These are phyloP conservation scores for Carallia pectinifolia DNA, from an alignment of 345 rosid genomes.

Conservation along the genomic window DNA sequence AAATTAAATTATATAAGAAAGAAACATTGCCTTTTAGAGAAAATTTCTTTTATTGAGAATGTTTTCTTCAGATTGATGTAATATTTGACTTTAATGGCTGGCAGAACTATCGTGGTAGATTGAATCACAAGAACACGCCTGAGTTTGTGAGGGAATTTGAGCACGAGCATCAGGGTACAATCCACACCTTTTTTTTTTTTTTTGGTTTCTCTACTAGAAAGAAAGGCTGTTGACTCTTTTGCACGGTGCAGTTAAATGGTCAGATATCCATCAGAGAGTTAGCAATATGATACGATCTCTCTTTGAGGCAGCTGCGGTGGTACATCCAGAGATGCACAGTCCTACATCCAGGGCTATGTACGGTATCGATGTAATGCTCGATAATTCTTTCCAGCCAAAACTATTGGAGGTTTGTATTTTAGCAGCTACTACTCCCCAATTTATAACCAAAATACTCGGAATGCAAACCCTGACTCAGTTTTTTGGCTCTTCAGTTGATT, in stretches of 20 bases:
- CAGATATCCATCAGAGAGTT: constrained; percentile 66
- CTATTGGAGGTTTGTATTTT: constrained; percentile 69
- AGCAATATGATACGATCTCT: constrained; percentile 57
- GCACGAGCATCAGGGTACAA: constrained; percentile 66
- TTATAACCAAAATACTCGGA: background rate
- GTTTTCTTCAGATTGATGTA: background rate
- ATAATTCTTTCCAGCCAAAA: constrained; percentile 72
- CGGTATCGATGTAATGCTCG: constrained; percentile 93
- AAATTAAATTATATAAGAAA: constrained; percentile 1
- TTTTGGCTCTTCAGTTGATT: background rate
- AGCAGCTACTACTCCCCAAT: constrained; percentile 11
- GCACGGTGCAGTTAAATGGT: constrained; percentile 66
- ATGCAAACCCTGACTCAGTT: background rate
- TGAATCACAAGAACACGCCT: constrained; percentile 74
- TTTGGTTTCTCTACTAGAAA: background rate
- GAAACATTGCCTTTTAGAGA: background rate
- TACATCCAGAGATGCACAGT: constrained; percentile 89
- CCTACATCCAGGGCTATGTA: constrained; percentile 79
- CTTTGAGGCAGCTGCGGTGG: constrained; percentile 77
- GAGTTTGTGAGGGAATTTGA: constrained; percentile 87
- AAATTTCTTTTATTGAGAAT: constrained; percentile 1
- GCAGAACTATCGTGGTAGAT: constrained; percentile 79
- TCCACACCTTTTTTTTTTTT: too few relatives aligned
- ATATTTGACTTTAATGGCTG: constrained; percentile 23
- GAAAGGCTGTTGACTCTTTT: constrained; percentile 2